Evolutionary conservation across 2,329 filamentous ascomycete species (phyloP).

Genomic region (Rhynchosporium agropyri): DNA sequence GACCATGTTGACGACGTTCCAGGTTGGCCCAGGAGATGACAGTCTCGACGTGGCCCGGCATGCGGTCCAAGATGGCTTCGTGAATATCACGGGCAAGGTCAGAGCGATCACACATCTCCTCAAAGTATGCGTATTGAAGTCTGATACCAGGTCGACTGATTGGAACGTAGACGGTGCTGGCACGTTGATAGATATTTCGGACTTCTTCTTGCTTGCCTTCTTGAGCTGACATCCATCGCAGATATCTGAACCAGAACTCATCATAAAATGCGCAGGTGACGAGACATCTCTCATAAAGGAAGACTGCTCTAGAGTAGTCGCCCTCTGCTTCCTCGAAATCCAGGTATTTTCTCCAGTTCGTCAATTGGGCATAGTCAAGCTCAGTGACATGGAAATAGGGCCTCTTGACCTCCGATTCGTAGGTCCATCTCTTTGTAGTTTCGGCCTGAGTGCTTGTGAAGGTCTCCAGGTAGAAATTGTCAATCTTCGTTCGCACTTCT

Average conservation of each 20-base stretch:
- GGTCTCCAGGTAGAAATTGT: constrained; percentile 76
- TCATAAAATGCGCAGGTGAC: constrained; percentile 94
- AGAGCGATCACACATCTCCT: constrained; percentile 78
- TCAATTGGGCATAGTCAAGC: constrained; percentile 80
- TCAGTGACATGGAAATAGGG: constrained; percentile 97
- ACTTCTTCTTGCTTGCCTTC: constrained; percentile 83
- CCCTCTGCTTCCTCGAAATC: constrained; percentile 92
- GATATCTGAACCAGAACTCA: constrained; percentile 98
- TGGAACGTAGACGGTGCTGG: constrained; percentile 81
- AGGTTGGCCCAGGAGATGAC: constrained; percentile 87
- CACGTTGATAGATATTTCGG: constrained; percentile 87
- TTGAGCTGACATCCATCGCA: constrained; percentile 87
- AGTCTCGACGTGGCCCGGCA: constrained; percentile 84
- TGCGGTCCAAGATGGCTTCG: constrained; percentile 71
- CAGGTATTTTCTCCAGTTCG: constrained; percentile 94
- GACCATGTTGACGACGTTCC: constrained; percentile 77
- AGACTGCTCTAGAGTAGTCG: constrained; percentile 72
- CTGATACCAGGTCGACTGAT: constrained; percentile 82
- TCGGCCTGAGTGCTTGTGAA: constrained; percentile 84
- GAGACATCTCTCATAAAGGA: constrained; percentile 91
- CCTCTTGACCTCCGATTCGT: constrained; percentile 90
- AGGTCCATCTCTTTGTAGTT: constrained; percentile 91
- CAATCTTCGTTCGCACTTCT: constrained; percentile 78
- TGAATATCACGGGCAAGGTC: constrained; percentile 85
- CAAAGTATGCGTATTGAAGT: constrained; percentile 91